Evolutionary conservation across 768 basidiomycete genomes (phyloP).

Genomic region (Gloeostereum incarnatum): DNA sequence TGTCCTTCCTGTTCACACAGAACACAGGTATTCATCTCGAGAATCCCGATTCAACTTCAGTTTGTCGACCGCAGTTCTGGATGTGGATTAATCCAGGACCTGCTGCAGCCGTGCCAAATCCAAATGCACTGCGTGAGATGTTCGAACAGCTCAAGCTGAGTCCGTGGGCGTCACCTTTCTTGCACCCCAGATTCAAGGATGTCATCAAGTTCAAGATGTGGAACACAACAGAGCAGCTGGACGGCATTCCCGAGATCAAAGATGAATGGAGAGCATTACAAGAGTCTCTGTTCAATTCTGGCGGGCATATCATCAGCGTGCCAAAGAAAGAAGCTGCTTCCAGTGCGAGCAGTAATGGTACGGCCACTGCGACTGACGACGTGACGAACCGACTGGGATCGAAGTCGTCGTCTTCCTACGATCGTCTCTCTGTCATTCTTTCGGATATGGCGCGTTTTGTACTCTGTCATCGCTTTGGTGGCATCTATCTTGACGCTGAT

Average conservation of each 20-base stretch:
- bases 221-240: slow-evolving; percentile 96
- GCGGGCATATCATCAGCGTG: slow-evolving; percentile 66
- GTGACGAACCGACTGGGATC: slow-evolving; percentile 76
- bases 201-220: slow-evolving; percentile 89
- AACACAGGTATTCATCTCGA: slow-evolving; percentile 71
- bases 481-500: slow-evolving; percentile 92
- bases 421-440: slow-evolving; percentile 84
- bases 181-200: slow-evolving; percentile 82
- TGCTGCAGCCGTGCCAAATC: slow-evolving; percentile 76
- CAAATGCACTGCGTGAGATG: slow-evolving; percentile 74
- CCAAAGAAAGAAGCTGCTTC: slow-evolving; percentile 22
- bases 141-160: slow-evolving; percentile 65
- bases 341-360: slow-evolving; percentile 31
- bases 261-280: slow-evolving; percentile 77
- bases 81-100: slow-evolving; percentile 95
- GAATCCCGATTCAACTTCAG: slow-evolving; percentile 27
- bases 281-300: slow-evolving; percentile 79
- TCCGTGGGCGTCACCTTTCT: slow-evolving; percentile 89
- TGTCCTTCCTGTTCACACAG: slow-evolving; percentile 91
- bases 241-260: slow-evolving; percentile 76
- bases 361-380: slow-evolving; percentile 40
- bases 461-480: slow-evolving; percentile 87
- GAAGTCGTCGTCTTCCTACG: slow-evolving; percentile 80
- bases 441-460: slow-evolving; percentile 98
- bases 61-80: slow-evolving; percentile 90